Conservation (phyloP, 2,329 filamentous ascomycete species). For the Cercospora nicotianae region DNA sequence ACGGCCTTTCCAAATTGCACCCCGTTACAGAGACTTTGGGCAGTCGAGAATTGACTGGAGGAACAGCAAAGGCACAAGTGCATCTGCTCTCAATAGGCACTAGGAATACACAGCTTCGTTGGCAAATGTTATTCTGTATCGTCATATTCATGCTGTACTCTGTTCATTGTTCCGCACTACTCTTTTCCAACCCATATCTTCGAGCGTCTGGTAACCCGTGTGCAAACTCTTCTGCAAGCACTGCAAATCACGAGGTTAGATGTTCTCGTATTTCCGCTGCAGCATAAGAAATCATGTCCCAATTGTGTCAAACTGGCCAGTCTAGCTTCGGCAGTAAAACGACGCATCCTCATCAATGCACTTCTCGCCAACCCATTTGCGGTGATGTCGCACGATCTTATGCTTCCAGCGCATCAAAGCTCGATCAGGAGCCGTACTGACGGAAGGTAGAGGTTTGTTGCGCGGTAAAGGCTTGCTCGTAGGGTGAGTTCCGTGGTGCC, state of each 20-base stretch:
- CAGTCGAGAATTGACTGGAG: background rate
- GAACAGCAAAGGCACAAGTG: background rate
- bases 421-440: slow-evolving; percentile 8
- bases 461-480: slow-evolving; percentile 1
- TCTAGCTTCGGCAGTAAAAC: background rate
- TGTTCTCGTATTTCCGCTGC: background rate
- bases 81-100: background rate
- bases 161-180: background rate
- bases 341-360: background rate
- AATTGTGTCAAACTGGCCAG: background rate
- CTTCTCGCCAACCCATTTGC: slow-evolving; percentile 1
- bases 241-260: background rate
- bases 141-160: background rate
- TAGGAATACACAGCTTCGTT: background rate
- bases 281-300: background rate
- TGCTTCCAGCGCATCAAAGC: slow-evolving; percentile 5
- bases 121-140: background rate
- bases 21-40: background rate
- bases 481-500: background rate
- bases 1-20: background rate
- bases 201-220: background rate
- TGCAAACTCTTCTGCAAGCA: background rate
- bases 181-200: background rate
- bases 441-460: slow-evolving; percentile 7
- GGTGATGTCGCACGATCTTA: slow-evolving; percentile 5